Base-by-base conservation (phyloP, 1,284 basidiomycete genomes). In the Gymnopus androsaceus region DNA sequence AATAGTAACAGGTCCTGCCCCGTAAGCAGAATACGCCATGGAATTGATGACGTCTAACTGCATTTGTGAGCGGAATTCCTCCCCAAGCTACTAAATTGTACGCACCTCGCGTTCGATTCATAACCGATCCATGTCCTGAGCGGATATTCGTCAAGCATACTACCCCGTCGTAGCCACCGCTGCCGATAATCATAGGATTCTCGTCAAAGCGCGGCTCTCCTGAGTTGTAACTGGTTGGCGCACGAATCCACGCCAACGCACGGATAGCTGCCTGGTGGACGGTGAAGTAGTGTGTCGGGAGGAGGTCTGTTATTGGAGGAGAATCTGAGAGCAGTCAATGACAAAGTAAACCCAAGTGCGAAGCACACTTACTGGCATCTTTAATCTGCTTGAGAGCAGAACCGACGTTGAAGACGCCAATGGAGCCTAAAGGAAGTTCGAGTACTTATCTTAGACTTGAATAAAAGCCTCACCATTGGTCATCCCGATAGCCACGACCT, bases 201-300 rank as follows among this genome's bases (percentile, higher is more conserved):
- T 74, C 75, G 17, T 81, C 76, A 1, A 72, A 60, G 9, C 75
- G 72, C 8, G 74, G 67, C 1, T 66, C 63, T 1, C 84, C 88
- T 0, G 76, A 71, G 1, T 77, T 70, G 19, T 76, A 76, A 7
- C 74, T 72, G 0, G 82, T 78, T 1, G 93, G 91, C 0, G 81
- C 77, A 17, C 81, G 81, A 36, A 92, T 75, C 88, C 90, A 94
- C 3, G 80, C 69, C 3, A 95, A 66, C 1, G 85, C 79, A 28
- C 88, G 84, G 47, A 95, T 81, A 2, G 90, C 86, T n/a, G 87
- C 87, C 64, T 92, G 87, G 63, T 95, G 92, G 1, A 84, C 74
- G 4, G 77, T 74, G 36, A 91, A 73, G 66, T 88, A 90, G 63
- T 91, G 83, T 0, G 84, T 85, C 2, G 92, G 91, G 3, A 87